Percentiles rank a stretch among this genome's conserved stretches.
Conservation (phyloP, 2,329 filamentous ascomycete genomes). For the Phialophora expanda region DNA sequence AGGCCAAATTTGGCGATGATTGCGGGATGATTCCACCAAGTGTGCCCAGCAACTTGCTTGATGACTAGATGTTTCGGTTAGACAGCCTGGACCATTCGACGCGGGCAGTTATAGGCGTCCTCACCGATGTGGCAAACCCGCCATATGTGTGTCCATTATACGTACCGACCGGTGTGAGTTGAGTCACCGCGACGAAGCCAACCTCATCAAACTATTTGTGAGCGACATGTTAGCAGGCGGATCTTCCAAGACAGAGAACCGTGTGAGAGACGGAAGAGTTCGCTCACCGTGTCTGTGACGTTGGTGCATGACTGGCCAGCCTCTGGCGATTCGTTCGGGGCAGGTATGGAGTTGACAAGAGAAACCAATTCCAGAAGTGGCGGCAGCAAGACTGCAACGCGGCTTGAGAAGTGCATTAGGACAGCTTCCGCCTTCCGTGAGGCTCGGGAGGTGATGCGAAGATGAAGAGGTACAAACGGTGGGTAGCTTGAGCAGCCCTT, state of each 20-base stretch:
- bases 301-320: not conserved
- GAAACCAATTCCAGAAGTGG: not conserved
- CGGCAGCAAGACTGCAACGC: not conserved
- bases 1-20: slow-evolving; percentile 1
- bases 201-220: slow-evolving; percentile 6
- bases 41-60: not conserved
- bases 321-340: not conserved
- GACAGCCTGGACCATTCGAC: not conserved
- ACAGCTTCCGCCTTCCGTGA: not conserved
- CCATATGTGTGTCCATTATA: slow-evolving; percentile 14
- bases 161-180: not conserved
- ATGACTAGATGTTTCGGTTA: not conserved
- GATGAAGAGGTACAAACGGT: not conserved
- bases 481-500: not conserved
- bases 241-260: not conserved
- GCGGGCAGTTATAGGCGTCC: not conserved
- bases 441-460: not conserved
- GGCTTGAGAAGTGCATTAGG: not conserved
- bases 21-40: not conserved
- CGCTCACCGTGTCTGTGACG: slow-evolving; percentile 5
- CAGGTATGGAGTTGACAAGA: too few species aligned
- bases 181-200: not conserved
- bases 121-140: not conserved
- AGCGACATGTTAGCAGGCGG: not conserved
- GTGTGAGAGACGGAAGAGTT: not conserved